A percentile compares a stretch with the other conserved stretches of the same genome.
phyloP scores from a whole-genome alignment of 805 yeast genomes.

The Kuraishia piskuri region DNA sequence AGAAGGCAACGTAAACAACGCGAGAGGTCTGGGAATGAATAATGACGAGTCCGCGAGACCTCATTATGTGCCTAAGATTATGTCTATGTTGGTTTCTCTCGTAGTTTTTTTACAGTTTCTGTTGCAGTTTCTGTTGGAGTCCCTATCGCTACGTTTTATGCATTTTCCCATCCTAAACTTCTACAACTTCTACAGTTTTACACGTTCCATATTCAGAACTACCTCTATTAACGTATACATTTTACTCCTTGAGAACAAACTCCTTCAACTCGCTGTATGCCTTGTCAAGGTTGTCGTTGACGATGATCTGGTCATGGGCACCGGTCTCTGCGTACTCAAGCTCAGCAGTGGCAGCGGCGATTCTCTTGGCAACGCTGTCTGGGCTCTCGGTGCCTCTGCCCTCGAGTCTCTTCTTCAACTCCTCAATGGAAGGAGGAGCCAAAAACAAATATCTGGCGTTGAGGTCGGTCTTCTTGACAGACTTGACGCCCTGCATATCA shows the following conservation, averaged over 20 bases:
- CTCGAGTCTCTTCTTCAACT: conserved; percentile 61
- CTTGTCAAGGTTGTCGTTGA: conserved; percentile 85
- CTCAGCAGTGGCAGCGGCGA: conserved; percentile 82
- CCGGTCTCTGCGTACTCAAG: conserved; percentile 84
- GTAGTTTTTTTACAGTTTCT: too few relatives aligned
- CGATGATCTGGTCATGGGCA: conserved; percentile 82
- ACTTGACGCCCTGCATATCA: conserved; percentile 98
- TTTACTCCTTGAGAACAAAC: conserved; percentile 48
- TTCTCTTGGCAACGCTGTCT: conserved; percentile 77
- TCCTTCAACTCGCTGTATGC: conserved; percentile 78
- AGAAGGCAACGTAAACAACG: too few relatives aligned
- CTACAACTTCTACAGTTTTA: too few relatives aligned
- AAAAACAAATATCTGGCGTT: conserved; percentile 82
- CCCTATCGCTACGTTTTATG: too few relatives aligned
- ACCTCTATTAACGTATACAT: too few relatives aligned
- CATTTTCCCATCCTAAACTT: too few relatives aligned
- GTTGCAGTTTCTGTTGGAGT: too few relatives aligned
- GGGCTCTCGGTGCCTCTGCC: conserved; percentile 94
- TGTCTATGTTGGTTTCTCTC: too few relatives aligned
- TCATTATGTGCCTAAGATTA: too few relatives aligned
- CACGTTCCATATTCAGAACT: too few relatives aligned
- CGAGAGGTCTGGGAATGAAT: too few relatives aligned
- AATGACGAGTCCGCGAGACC: too few relatives aligned
- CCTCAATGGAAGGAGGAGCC: conserved; percentile 88
- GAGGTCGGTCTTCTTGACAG: conserved; percentile 75